Percentiles rank a stretch among this genome's conserved stretches.
phyloP scores from a whole-genome alignment of 169 alveolate species.

The Plasmodium adleri region DNA sequence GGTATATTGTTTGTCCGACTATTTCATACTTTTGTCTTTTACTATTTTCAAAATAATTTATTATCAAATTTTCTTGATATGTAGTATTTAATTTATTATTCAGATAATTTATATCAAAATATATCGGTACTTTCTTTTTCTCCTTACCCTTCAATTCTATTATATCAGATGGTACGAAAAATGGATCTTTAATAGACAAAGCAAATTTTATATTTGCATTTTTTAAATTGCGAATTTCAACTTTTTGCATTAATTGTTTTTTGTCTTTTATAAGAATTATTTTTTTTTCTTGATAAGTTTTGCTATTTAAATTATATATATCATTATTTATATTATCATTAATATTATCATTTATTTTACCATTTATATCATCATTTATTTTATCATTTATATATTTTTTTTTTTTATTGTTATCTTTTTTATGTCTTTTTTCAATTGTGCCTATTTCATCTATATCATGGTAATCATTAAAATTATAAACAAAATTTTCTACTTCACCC shows the following conservation, averaged over 20 bases:
- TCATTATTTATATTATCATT: neutral
- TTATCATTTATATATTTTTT: neutral
- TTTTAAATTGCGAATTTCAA: conserved; percentile 43
- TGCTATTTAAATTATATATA: neutral
- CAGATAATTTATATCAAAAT: conserved; percentile 62
- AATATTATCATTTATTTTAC: too few species aligned
- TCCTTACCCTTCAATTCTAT: conserved; percentile 54
- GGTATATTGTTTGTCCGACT: conserved; percentile 52
- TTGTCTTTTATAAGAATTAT: conserved; percentile 16
- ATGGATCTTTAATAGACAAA: conserved; percentile 46
- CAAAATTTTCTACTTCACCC: conserved; percentile 23
- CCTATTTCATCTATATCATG: conserved; percentile 14
- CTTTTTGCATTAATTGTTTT: conserved; percentile 47
- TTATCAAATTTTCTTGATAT: conserved; percentile 39
- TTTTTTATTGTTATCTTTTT: neutral
- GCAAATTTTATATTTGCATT: conserved; percentile 50
- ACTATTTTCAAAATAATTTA: conserved; percentile 51
- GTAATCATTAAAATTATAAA: conserved; percentile 15
- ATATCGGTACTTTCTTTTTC: conserved; percentile 26
- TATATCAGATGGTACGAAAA: conserved; percentile 42
- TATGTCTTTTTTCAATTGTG: neutral
- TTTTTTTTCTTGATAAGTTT: neutral
- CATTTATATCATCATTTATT: neutral
- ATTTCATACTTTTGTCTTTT: conserved; percentile 72
- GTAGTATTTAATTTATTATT: conserved; percentile 43